Evolutionary conservation across 257 asterid genomes (phyloP).

Genomic region (Avicennia marina): DNA sequence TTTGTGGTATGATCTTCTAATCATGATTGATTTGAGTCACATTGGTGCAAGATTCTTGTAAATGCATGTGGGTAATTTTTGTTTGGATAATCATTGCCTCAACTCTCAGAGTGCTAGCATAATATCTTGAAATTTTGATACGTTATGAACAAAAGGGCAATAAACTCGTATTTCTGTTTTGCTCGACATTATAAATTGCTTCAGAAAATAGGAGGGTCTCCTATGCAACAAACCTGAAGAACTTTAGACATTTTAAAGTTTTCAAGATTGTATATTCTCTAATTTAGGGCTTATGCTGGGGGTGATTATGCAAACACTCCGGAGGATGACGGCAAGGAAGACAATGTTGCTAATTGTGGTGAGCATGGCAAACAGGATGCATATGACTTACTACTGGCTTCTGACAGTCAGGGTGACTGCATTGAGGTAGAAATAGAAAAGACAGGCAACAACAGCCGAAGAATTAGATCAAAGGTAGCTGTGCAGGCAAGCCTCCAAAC

Average conservation of each 20-base stretch:
- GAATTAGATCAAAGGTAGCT: conserved; percentile 53
- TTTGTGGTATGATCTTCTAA: background rate
- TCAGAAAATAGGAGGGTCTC: background rate
- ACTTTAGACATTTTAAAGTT: background rate
- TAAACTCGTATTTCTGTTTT: no score
- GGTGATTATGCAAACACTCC: conserved; percentile 18
- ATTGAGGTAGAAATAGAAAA: conserved; percentile 52
- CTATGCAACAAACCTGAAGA: background rate
- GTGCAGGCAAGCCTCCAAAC: conserved; percentile 57
- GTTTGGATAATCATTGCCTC: background rate
- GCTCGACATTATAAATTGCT: conserved; percentile 1
- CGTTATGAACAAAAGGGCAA: no score
- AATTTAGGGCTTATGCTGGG: conserved; percentile 30
- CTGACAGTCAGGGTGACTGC: conserved; percentile 27
- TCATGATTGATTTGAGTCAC: background rate
- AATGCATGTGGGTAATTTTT: background rate
- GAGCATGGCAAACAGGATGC: conserved; percentile 21
- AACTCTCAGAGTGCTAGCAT: no score
- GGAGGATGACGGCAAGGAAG: conserved; percentile 25
- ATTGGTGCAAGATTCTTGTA: background rate
- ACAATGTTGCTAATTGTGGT: background rate
- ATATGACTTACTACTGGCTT: conserved; percentile 18
- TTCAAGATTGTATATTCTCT: conserved; percentile 1
- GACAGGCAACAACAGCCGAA: conserved; percentile 52
- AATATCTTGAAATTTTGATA: no score